These are phyloP conservation scores for Penicillium fimorum DNA, from an alignment of 495 filamentous ascomycete genomes.

Conservation along the genomic window DNA sequence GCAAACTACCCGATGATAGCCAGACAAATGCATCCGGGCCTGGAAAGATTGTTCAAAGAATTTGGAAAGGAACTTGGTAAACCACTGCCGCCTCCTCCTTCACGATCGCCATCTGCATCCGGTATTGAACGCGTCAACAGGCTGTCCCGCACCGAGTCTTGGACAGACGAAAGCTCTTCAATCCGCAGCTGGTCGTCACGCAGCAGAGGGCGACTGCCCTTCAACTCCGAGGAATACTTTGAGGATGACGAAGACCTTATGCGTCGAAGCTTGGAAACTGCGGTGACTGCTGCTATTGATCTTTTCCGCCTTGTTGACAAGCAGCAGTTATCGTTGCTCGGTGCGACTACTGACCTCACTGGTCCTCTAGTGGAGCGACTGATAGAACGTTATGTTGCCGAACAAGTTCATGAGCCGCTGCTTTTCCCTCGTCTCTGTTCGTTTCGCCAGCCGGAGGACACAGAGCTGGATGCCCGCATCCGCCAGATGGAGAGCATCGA, in stretches of 20 bases:
- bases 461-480: constrained; percentile 87
- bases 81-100: constrained; percentile 75
- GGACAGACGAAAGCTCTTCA: constrained; percentile 35
- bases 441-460: constrained; percentile 75
- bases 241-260: constrained; percentile 87
- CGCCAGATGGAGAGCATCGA: constrained; percentile 91
- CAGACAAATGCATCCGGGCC: constrained; percentile 88
- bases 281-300: constrained; percentile 90
- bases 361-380: constrained; percentile 87
- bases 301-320: constrained; percentile 95
- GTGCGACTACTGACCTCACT: constrained; percentile 89
- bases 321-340: constrained; percentile 87
- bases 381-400: constrained; percentile 92
- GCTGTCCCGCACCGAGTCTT: constrained; percentile 23
- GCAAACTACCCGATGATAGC: constrained; percentile 96
- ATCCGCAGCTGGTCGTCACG: constrained; percentile 39
- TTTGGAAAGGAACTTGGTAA: constrained; percentile 84
- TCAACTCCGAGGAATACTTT: constrained; percentile 52
- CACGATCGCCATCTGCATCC: constrained; percentile 48
- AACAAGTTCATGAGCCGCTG: constrained; percentile 85
- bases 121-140: constrained; percentile 29
- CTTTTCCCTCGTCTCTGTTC: constrained; percentile 80
- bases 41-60: constrained; percentile 87
- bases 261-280: constrained; percentile 80
- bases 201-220: constrained; percentile 39